phyloP scores from a whole-genome alignment of 257 asterid species.

The Voacanga thouarsii region DNA sequence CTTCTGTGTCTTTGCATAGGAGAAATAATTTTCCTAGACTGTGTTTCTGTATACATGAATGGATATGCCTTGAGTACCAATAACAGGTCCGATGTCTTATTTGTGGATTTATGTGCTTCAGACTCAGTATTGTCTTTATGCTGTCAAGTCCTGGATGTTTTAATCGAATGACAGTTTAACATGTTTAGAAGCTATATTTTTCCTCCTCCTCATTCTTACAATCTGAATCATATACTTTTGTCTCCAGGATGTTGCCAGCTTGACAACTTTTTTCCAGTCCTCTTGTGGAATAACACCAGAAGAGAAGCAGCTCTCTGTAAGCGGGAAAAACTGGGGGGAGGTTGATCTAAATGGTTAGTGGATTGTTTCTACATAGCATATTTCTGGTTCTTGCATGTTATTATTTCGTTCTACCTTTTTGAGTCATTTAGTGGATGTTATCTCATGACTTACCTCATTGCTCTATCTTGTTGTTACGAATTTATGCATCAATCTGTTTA shows the following conservation, averaged over 20 bases:
- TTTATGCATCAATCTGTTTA: neutral
- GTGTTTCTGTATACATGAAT: neutral
- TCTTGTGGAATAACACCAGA: slow-evolving; percentile 65
- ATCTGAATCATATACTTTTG: slow-evolving; percentile 12
- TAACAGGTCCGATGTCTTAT: neutral
- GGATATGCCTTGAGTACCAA: neutral
- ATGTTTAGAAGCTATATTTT: neutral
- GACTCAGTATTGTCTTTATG: neutral
- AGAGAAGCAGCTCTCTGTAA: slow-evolving; percentile 92
- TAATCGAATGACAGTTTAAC: neutral
- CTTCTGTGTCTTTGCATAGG: neutral
- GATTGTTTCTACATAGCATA: too few species aligned
- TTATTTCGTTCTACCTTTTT: neutral
- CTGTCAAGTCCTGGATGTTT: neutral
- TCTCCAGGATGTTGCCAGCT: slow-evolving; percentile 73
- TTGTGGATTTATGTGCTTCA: neutral
- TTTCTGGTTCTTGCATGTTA: too few species aligned
- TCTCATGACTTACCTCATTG: neutral
- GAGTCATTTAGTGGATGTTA: neutral
- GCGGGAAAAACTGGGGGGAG: slow-evolving; percentile 99
- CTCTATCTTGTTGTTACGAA: neutral
- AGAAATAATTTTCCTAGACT: neutral
- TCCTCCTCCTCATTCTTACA: neutral
- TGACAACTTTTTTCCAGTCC: slow-evolving; percentile 68
- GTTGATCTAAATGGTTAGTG: slow-evolving; percentile 81